Conservation (phyloP, 352 stramenopile genomes). For the Phytopythium vexans region DNA sequence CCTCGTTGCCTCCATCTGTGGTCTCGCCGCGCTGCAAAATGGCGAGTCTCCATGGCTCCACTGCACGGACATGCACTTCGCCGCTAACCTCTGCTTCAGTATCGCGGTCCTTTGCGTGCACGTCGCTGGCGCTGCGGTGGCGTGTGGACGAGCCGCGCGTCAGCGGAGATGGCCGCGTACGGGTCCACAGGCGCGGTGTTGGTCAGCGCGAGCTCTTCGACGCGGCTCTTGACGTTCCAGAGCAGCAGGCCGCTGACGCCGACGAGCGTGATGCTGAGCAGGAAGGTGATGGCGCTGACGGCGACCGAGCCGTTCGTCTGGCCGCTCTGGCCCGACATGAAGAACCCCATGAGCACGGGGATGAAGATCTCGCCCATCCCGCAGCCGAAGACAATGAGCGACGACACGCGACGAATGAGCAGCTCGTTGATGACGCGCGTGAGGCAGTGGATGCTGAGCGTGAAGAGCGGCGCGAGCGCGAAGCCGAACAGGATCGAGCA, state of each 20-base stretch:
- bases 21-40: too few species aligned
- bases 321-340: slow-evolving; percentile 80
- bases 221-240: slow-evolving; percentile 64
- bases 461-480: slow-evolving; percentile 76
- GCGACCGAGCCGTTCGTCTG: slow-evolving; percentile 67
- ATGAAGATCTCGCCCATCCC: slow-evolving; percentile 84
- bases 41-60: too few species aligned
- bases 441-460: slow-evolving; percentile 78
- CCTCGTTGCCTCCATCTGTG: too few species aligned
- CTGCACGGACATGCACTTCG: too few species aligned
- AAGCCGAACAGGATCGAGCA: slow-evolving; percentile 62
- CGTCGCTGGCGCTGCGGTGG: not conserved
- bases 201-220: slow-evolving; percentile 35
- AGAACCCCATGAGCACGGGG: slow-evolving; percentile 84
- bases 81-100: too few species aligned
- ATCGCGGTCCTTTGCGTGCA: too few species aligned
- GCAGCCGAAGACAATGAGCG: slow-evolving; percentile 82
- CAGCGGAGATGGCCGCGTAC: slow-evolving; percentile 27
- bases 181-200: slow-evolving; percentile 24
- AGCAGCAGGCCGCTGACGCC: slow-evolving; percentile 63
- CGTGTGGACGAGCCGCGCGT: slow-evolving; percentile 9
- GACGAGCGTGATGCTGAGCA: slow-evolving; percentile 68
- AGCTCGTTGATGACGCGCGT: slow-evolving; percentile 81
- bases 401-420: slow-evolving; percentile 73
- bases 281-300: slow-evolving; percentile 80